A percentile compares a stretch with the other conserved stretches of the same genome.
These are phyloP conservation scores for Fusarium brevicatenulatum DNA, from an alignment of 2,329 filamentous ascomycete species.

Conservation along the genomic window DNA sequence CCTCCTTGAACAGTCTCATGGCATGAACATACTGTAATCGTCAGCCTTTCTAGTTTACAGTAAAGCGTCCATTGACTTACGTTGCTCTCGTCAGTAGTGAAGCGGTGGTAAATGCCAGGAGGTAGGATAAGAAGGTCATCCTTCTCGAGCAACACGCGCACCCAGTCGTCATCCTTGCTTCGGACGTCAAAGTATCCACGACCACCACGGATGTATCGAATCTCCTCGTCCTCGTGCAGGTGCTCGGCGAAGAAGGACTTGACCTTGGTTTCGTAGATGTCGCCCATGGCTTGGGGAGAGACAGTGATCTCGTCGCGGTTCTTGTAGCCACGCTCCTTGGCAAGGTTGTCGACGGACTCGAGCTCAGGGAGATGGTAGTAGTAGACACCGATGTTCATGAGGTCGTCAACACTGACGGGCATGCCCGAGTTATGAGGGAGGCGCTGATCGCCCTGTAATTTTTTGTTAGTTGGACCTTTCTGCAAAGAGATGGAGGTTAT, in stretches of 20 bases:
- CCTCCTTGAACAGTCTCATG: slow-evolving; percentile 96
- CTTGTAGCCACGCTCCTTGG: slow-evolving; percentile 81
- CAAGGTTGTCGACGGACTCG: slow-evolving; percentile 77
- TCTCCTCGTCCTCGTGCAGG: slow-evolving; percentile 98
- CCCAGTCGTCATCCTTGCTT: slow-evolving; percentile 84
- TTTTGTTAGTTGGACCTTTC: slow-evolving; percentile 12
- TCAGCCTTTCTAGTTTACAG: neutral
- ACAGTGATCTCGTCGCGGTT: slow-evolving; percentile 95
- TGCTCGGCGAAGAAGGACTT: slow-evolving; percentile 95
- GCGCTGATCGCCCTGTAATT: slow-evolving; percentile 86
- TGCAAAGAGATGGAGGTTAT: neutral
- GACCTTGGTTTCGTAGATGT: slow-evolving; percentile 90
- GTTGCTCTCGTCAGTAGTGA: slow-evolving; percentile 92
- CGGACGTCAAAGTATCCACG: slow-evolving; percentile 94
- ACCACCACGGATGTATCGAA: slow-evolving; percentile 90
- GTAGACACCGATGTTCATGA: slow-evolving; percentile 80
- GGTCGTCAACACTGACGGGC: slow-evolving; percentile 70
- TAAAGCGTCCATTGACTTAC: slow-evolving; percentile 62
- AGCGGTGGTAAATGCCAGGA: slow-evolving; percentile 95
- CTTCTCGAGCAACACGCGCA: slow-evolving; percentile 85
- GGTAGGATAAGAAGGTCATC: slow-evolving; percentile 93
- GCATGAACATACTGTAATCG: slow-evolving; percentile 84
- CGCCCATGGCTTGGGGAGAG: slow-evolving; percentile 85
- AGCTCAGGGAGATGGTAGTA: slow-evolving; percentile 76
- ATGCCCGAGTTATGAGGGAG: slow-evolving; percentile 87